Evolutionary conservation across 2,329 filamentous ascomycete species (phyloP).

Genomic region (Penicillium sp.): DNA sequence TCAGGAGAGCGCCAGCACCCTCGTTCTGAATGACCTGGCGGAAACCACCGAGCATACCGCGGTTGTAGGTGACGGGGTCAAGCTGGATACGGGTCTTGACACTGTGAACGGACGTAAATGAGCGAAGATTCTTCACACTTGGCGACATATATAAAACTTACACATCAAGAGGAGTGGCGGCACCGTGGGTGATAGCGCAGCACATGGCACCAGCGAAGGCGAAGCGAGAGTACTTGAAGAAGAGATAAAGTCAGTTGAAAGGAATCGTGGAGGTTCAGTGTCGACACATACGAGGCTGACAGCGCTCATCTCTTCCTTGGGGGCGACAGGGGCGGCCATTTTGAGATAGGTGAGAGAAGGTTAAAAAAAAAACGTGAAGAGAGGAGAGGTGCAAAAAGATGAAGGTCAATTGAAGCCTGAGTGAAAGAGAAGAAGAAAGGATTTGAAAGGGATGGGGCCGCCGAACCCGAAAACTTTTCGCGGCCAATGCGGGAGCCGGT

Average conservation of each 20-base stretch:
- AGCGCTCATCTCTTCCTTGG: slow-evolving; percentile 59
- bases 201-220: slow-evolving; percentile 96
- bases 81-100: slow-evolving; percentile 97
- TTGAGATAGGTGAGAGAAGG: slow-evolving; percentile 23
- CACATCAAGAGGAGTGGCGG: slow-evolving; percentile 98
- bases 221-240: slow-evolving; percentile 66
- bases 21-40: slow-evolving; percentile 79
- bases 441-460: slow-evolving; percentile 32
- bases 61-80: slow-evolving; percentile 85
- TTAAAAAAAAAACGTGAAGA: slow-evolving; percentile 19
- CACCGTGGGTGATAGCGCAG: slow-evolving; percentile 97
- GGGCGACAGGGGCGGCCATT: slow-evolving; percentile 46
- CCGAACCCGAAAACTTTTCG: slow-evolving; percentile 37
- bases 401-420: slow-evolving; percentile 14
- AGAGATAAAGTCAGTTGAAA: not conserved
- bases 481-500: slow-evolving; percentile 26
- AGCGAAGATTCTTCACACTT: not conserved
- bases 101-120: slow-evolving; percentile 48
- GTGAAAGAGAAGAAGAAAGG: slow-evolving; percentile 19
- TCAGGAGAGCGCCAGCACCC: slow-evolving; percentile 81
- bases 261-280: slow-evolving; percentile 49
- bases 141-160: slow-evolving; percentile 57
- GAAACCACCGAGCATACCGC: slow-evolving; percentile 81
- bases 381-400: slow-evolving; percentile 16
- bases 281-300: slow-evolving; percentile 55